Evolutionary conservation across 306 rosid species (phyloP), one percentile per base, ranked within the genome.

Genomic region (cucumber (Cucumis sativus)): DNA sequence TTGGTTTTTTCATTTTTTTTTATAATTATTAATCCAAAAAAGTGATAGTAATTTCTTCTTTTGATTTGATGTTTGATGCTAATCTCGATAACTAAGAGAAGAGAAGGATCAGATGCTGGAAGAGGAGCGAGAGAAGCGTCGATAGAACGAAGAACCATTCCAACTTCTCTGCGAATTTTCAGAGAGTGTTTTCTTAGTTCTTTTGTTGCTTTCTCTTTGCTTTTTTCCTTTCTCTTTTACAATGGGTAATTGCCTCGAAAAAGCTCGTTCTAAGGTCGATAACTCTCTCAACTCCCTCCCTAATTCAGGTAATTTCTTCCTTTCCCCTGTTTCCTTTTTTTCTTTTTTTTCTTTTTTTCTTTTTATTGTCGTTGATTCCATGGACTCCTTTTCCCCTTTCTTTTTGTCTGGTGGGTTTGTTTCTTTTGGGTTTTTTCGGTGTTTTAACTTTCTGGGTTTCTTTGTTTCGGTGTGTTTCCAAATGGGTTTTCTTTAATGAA

Each of bases 201-300:
- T 76, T 60, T 23, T 23, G 67, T 33, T 75, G 62, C 21, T 8
- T 39, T 39, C 78, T 43, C 8, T 13, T 76, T 41, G 47, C 25
- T 33, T 47, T 61, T 61, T 47, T 61, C 17, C 20, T 10, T 1
- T 60, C 66, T 60, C 66, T 60, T 60, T 60, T 60, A 12, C 47
- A 55, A 78, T 78, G 80, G 80, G 80, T 13, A 78, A 78, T 78
- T 78, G 80, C 76, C 47, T 78, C 64, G 66, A 54, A 52, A 52
- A 52, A 62, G 15, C 47, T 66, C 56, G 35, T 55, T 66, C 56
- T 25, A 65, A 65, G 54, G 80, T 78, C 16, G 75, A 78, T 66
- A 64, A 37, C 75, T 78, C 80, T 66, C 75, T 78, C 40, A 78
- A 40, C 21, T 78, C 80, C 14, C 39, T 64, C 16, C 75, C 80